Evolutionary conservation across 805 yeast genomes (phyloP).

Genomic region (Lipomyces yamadae): DNA sequence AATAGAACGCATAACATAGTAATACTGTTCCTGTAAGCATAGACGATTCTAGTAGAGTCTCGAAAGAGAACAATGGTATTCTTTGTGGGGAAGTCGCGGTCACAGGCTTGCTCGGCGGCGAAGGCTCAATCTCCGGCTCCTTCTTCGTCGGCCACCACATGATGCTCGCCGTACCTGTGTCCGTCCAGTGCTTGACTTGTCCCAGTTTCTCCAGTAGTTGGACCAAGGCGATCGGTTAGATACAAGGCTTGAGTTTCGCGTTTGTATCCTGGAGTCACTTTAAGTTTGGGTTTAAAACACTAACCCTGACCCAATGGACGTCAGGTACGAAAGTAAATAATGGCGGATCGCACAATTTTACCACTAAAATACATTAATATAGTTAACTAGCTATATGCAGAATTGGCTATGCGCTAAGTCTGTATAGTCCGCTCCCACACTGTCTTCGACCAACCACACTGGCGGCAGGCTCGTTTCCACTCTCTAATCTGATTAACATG

Average conservation of each 20-base stretch:
- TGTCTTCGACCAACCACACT: neutral
- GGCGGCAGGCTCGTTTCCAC: neutral
- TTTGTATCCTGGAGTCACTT: too few species aligned
- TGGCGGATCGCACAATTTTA: too few species aligned
- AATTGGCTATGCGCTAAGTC: too few species aligned
- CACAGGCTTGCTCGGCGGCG: neutral
- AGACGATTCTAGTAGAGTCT: neutral
- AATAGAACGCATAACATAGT: conserved; percentile 7
- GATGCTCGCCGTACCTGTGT: neutral
- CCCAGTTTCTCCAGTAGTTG: neutral
- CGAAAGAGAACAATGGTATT: conserved; percentile 1
- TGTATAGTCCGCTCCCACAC: too few species aligned
- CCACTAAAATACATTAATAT: too few species aligned
- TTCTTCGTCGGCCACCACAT: neutral
- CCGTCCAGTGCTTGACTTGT: neutral
- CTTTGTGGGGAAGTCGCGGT: neutral
- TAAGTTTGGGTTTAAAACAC: too few species aligned
- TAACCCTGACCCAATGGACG: too few species aligned
- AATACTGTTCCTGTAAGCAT: conserved; percentile 17
- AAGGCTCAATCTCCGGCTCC: neutral
- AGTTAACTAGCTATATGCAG: too few species aligned
- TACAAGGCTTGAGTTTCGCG: too few species aligned
- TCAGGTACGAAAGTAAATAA: too few species aligned
- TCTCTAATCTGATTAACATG: neutral
- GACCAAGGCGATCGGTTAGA: neutral